Percentiles rank a stretch among this genome's conserved stretches.
These are phyloP conservation scores for Volvox africanus DNA, from an alignment of 139 green algal species.

Conservation along the genomic window DNA sequence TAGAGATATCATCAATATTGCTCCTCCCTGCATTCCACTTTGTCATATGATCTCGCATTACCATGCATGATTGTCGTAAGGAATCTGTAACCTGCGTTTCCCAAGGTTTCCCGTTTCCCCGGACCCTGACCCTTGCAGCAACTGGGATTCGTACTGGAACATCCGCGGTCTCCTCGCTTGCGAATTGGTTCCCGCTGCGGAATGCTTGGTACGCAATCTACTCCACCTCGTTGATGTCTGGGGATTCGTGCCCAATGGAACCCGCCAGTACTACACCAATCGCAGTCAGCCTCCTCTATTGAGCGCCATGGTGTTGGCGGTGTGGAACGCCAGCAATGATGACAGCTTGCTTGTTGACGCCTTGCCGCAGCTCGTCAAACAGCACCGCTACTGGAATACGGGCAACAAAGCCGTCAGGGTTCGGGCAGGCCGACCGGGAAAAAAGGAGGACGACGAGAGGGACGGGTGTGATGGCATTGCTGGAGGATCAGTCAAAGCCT, in stretches of 20 bases:
- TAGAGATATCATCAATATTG: no score
- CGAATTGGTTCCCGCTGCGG: constrained; percentile 74
- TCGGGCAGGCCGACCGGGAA: neutral
- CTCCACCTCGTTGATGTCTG: constrained; percentile 71
- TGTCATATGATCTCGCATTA: no score
- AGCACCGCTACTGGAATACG: constrained; percentile 86
- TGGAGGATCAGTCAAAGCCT: neutral
- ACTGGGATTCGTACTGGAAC: constrained; percentile 93
- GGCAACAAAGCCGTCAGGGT: constrained; percentile 58
- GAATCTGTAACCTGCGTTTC: no score
- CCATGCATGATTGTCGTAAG: no score
- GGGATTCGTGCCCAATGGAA: constrained; percentile 94
- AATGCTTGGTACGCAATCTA: constrained; percentile 81
- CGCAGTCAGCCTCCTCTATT: constrained; percentile 93
- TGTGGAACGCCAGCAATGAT: neutral
- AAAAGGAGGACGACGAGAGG: neutral
- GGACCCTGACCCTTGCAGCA: constrained; percentile 63
- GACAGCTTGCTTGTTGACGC: constrained; percentile 51
- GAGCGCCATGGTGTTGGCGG: constrained; percentile 69
- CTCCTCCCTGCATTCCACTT: no score
- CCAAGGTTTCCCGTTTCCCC: no score
- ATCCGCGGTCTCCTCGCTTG: constrained; percentile 86
- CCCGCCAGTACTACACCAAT: constrained; percentile 94
- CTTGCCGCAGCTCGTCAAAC: constrained; percentile 75
- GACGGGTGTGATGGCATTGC: no score